Percentiles rank a stretch among this genome's conserved stretches.
phyloP scores from a whole-genome alignment of 106 monocot species.

The Dioscorea alata region DNA sequence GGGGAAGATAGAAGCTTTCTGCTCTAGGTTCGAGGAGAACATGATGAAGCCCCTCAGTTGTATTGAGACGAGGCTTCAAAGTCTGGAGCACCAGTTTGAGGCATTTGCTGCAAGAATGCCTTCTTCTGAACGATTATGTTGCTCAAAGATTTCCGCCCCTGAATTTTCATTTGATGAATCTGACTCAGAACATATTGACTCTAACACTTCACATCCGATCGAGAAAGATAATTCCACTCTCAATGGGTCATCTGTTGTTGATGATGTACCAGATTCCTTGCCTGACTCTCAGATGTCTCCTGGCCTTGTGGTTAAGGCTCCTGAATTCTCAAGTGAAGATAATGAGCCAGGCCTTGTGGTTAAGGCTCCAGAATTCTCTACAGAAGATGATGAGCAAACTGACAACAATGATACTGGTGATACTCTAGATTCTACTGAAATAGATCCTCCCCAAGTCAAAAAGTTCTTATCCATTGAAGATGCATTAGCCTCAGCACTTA shows the following conservation, averaged over 20 bases:
- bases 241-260: slow-evolving; percentile 3
- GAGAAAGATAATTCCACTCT: background rate
- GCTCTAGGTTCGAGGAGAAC: slow-evolving; percentile 64
- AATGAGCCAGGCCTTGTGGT: slow-evolving; percentile 13
- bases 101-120: slow-evolving; percentile 23
- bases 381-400: slow-evolving; percentile 32
- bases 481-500: slow-evolving; percentile 59
- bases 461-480: slow-evolving; percentile 36
- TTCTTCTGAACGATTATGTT: slow-evolving; percentile 12
- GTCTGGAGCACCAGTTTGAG: slow-evolving; percentile 49
- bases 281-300: background rate
- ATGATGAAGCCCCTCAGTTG: slow-evolving; percentile 59
- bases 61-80: slow-evolving; percentile 69
- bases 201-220: background rate
- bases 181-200: slow-evolving; percentile 15
- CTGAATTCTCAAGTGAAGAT: slow-evolving; percentile 16
- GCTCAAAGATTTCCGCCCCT: slow-evolving; percentile 17
- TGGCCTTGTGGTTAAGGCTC: slow-evolving; percentile 12
- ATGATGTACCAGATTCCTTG: slow-evolving; percentile 4
- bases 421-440: slow-evolving; percentile 7
- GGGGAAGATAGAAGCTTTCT: slow-evolving; percentile 58
- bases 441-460: slow-evolving; percentile 6
- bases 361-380: slow-evolving; percentile 56
- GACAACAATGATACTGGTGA: slow-evolving; percentile 8
- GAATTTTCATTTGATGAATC: slow-evolving; percentile 25